phyloP scores from a whole-genome alignment of 176 grass and related monocot species.

The Chloris gayana region DNA sequence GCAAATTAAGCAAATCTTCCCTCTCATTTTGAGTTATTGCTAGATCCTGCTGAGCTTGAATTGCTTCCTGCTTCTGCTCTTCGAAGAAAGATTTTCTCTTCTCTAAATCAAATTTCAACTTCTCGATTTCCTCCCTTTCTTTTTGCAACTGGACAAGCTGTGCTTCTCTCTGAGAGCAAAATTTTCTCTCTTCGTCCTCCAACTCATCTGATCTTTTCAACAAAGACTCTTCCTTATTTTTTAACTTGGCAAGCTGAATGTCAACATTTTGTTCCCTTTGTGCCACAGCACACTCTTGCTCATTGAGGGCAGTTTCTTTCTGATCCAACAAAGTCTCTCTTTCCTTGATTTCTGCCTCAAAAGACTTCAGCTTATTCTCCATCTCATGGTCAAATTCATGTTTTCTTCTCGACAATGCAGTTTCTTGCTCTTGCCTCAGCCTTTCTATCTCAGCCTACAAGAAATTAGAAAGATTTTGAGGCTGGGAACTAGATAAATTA shows the following conservation, averaged over 20 bases:
- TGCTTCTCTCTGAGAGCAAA: constrained; percentile 43
- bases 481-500: constrained; percentile 13
- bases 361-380: constrained; percentile 43
- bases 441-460: constrained; percentile 79
- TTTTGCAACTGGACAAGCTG: constrained; percentile 42
- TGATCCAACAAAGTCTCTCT: constrained; percentile 48
- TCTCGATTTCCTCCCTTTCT: constrained; percentile 60
- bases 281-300: constrained; percentile 38
- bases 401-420: constrained; percentile 52
- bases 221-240: constrained; percentile 61
- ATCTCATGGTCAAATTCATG: constrained; percentile 73
- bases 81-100: constrained; percentile 62
- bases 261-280: constrained; percentile 51
- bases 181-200: constrained; percentile 51
- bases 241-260: constrained; percentile 46
- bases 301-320: constrained; percentile 57
- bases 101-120: constrained; percentile 69
- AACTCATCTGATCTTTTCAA: constrained; percentile 56
- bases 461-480: constrained; percentile 24
- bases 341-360: constrained; percentile 57
- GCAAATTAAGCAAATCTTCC: constrained; percentile 60
- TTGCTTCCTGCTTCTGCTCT: constrained; percentile 62
- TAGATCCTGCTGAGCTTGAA: constrained; percentile 56
- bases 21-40: constrained; percentile 72
- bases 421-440: constrained; percentile 61